Base-by-base conservation (phyloP, 2,329 filamentous ascomycete species). In the Penicillium sp. region DNA sequence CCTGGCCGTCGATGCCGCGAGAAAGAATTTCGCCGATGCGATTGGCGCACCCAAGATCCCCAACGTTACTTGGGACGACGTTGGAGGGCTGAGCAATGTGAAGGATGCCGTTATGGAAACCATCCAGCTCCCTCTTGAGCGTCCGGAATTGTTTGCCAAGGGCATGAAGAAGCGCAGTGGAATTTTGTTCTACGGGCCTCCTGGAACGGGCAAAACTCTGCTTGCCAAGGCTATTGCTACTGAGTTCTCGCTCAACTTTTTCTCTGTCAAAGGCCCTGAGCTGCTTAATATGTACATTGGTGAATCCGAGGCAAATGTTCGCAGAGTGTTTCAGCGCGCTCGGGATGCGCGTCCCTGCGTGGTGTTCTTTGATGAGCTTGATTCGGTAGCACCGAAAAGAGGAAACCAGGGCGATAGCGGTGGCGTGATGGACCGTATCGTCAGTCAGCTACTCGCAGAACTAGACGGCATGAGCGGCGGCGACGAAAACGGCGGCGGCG, bases 251-350 rank as follows among this genome's bases (percentile, higher is more conserved):
- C 90, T 94, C 82, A 99, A 99, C 80, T 99, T 99, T 81, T 97
- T 99, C 75, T 99, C 94, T 26, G 89, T 99, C 77, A 99, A 99
- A 84, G 94, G 94, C 59, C 95, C 94, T 42, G 94, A 99, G 75
- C 82, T 99, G 70, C 86, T 99, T 65, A 97, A 92, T 74, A 99
- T 99, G 94, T 99, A 94, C 90, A 97, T 99, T 72, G 94, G 94
- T 87, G 94, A 99, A 80, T 99, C 94, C 55, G 95, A 99, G 80
- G 96, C 91, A 82, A 99, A 99, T 77, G 97, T 99, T 62, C 90
- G 94, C 69, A 93, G 97, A 72, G 97, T 99, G 65, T 99, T 99
- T 76, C 94, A 99, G 84, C 97, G 97, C 82, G 94, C 94, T 62
- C 90, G 94, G 67, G 94, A 94, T 63, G 94, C 95, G 59, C 93